Base-by-base conservation (phyloP, 1,139 yeast genomes). In the Candida buenavistaensis region DNA sequence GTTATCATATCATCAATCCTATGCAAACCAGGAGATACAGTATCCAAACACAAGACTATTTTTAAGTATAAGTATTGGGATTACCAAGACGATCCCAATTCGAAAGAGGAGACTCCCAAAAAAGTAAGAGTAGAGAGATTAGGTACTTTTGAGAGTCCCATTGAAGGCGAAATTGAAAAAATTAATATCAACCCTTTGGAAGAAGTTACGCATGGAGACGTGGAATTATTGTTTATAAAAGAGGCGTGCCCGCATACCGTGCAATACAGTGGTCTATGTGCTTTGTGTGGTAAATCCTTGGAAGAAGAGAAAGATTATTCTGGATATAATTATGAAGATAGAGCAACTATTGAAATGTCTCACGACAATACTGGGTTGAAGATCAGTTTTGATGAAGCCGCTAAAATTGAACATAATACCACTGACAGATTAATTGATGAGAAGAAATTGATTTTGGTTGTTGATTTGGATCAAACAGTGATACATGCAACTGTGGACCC, bases 401-500 rank as follows among this genome's bases (percentile, higher is more conserved):
- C 80, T 41, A 78, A 83, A 42, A 80, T 92, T 36, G 98, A 90
- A 54, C 76, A 77, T 41, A 67, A 64, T 27, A 74, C 92, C 33
- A 78, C 87, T 4, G 66, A 71, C 38, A 68, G 85, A 39, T 69
- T 94, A 34, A 59, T 80, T 4, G 58, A 69, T 19, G 86, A 80
- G 38, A 66, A 73, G 41, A 88, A 86, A 53, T 70, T 92, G 46
- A 89, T 92, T 27, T 68, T 92, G 39, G 98, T 92, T 32, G 99
- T 92, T 9, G 99, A 92, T 66, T 70, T 92, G 44, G 99, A 92
- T 63, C 98, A 94, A 59, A 94, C 98, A 0, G 95, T 92, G 6
- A 92, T 92, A 25, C 99, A 92, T 55, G 96, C 97, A 25, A 92
- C 97, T 3, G 97, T 90, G 15, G 98, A 92, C 55, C 97, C 97